Evolutionary conservation across 148 eudicot genomes (phyloP), one percentile per base, ranked within the genome.

Genomic region (Fagopyrum esculentum): DNA sequence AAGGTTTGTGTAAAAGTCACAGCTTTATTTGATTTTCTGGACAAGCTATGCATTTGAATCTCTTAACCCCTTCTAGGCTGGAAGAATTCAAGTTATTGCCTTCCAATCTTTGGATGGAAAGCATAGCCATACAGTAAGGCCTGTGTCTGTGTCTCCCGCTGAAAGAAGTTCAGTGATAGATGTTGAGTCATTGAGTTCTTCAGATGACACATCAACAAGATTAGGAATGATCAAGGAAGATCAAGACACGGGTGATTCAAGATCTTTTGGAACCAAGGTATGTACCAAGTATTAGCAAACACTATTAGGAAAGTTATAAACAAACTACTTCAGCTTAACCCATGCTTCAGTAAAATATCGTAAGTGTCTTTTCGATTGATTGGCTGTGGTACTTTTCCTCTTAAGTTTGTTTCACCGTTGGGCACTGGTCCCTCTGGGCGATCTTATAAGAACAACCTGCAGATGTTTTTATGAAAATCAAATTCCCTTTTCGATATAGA

Each of bases 31-130:
- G 52, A 30, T 45, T 71, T 46, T 49, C 2, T 71, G 9, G 51
- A 35, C 12, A 50, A 50, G 75, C 40, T 45, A 26, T 46, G 75
- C 63, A 45, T 71, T 71, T 71, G 3, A 48, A 46, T 71, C 9
- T 46, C 12, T 3, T 3, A 4, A 13, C 29, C 29, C 4, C 43
- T 55, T 77, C 69, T 81, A 96, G 99, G 98, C 87, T 49, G 99
- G 99, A 77, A 87, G 93, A 83, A 91, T 96, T 74, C 99, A 96
- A 86, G 99, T 93, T 49, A 90, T 88, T 82, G 99, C 99, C 69
- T 96, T 96, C 80, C 99, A 96, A 78, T 96, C 99, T 76, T 78
- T 85, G 83, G 98, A 90, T 78, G 99, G 99, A 69, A 87, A 85
- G 84, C 97, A 90, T 77, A 85, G 73, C 74, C 89, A 86, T 63